These are phyloP conservation scores for Arthrobotrys sphaeroides DNA, from an alignment of 2,329 filamentous ascomycete species.

Conservation along the genomic window DNA sequence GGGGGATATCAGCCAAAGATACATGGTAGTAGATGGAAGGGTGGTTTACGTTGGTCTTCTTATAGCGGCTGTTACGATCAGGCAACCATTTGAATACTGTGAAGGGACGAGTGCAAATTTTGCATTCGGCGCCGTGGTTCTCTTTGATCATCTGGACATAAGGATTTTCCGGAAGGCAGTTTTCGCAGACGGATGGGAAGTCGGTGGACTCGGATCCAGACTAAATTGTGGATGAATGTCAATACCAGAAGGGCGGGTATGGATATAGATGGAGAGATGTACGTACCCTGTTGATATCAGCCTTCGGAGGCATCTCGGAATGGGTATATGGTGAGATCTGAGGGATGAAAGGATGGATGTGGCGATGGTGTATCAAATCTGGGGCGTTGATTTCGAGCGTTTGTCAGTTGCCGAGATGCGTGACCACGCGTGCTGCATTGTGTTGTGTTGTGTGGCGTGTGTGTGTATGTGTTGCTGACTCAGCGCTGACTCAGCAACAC, in stretches of 20 bases:
- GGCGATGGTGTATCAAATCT: not conserved
- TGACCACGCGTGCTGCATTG: not conserved
- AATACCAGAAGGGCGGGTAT: conserved; percentile 92
- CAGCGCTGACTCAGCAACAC: not conserved
- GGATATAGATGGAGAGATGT: conserved; percentile 63
- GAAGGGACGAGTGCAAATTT: conserved; percentile 89
- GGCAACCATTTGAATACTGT: conserved; percentile 95
- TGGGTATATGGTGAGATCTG: no score
- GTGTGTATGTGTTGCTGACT: not conserved
- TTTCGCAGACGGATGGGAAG: conserved; percentile 88
- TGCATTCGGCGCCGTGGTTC: conserved; percentile 74
- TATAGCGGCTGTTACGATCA: conserved; percentile 88
- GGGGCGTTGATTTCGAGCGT: conserved; percentile 35
- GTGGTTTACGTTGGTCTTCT: conserved; percentile 74
- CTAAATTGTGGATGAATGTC: conserved; percentile 61
- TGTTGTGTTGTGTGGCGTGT: conserved; percentile 8
- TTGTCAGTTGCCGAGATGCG: no score
- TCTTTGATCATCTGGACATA: conserved; percentile 99
- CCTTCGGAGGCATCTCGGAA: conserved; percentile 55
- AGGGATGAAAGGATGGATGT: not conserved
- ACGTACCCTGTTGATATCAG: conserved; percentile 57
- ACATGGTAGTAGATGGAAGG: not conserved
- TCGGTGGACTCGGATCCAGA: conserved; percentile 96
- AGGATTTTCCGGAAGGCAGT: conserved; percentile 92
- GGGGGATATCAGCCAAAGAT: conserved; percentile 6